Base-by-base conservation (phyloP, 768 basidiomycete genomes). In the Crassisporium funariophilum region DNA sequence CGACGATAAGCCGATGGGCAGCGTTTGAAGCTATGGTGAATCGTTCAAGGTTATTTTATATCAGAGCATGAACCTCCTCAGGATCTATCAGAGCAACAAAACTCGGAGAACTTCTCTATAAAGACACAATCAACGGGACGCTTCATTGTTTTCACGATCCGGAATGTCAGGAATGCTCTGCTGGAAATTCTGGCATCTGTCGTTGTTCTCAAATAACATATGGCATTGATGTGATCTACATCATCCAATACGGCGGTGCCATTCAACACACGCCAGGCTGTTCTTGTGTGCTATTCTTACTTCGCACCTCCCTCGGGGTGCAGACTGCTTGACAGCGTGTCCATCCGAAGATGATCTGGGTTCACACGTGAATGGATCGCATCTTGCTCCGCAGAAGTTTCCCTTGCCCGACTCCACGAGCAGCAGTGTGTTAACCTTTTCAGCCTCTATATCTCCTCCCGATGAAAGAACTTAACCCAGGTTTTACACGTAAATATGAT, bases 1-100 rank as follows among this genome's bases (percentile, higher is more conserved):
- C 54, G 54, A 55, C 38, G 51, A 56, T 56, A 46, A 35, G 44
- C 50, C 51, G 51, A n/a, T n/a, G n/a, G n/a, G n/a, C n/a, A n/a
- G n/a, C n/a, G n/a, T n/a, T n/a, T n/a, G n/a, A n/a, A n/a, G n/a
- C n/a, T n/a, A 36, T 21, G 35, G 17, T 27, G 33, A 40, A 46
- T 22, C 20, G 45, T 35, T 31, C 22, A 21, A 41, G 39, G 33
- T 41, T 22, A 31, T 39, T 34, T 16, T 33, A 25, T 5, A 45
- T 44, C 20, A 35, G 31, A 44, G 42, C n/a, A n/a, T n/a, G n/a
- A n/a, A n/a, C n/a, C n/a, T n/a, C n/a, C n/a, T n/a, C n/a, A n/a
- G n/a, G n/a, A n/a, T n/a, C n/a, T n/a, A n/a, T n/a, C n/a, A n/a
- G n/a, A n/a, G n/a, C n/a, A n/a, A n/a, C n/a, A n/a, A n/a, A n/a